These are phyloP conservation scores for Nakaseomyces kungkrabaensis DNA, from an alignment of 1,139 yeast species.

Conservation along the genomic window DNA sequence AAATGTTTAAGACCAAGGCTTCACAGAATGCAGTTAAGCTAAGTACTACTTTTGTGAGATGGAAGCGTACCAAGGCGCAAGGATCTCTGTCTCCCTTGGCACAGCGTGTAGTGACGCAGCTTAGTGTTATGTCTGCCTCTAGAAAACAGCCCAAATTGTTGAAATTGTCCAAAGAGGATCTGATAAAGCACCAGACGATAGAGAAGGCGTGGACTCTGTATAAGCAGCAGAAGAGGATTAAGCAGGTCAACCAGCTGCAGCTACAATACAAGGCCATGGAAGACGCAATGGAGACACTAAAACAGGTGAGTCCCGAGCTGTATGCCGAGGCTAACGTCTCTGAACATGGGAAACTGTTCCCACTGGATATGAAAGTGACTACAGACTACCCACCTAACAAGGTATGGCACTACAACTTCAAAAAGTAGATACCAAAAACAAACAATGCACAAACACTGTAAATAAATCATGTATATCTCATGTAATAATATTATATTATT, in stretches of 20 bases:
- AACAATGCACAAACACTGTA: background rate
- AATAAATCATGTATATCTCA: too few relatives aligned
- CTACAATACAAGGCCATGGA: constrained; percentile 58
- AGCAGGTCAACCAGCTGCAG: constrained; percentile 40
- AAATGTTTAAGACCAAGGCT: background rate
- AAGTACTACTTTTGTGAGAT: constrained; percentile 29
- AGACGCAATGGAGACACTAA: constrained; percentile 67
- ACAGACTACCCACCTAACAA: constrained; percentile 84
- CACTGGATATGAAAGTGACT: constrained; percentile 76
- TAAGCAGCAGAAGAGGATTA: constrained; percentile 40
- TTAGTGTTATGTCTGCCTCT: constrained; percentile 77
- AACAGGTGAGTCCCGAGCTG: constrained; percentile 31
- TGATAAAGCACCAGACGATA: constrained; percentile 74
- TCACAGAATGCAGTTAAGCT: background rate
- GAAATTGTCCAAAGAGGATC: constrained; percentile 69
- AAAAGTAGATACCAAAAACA: constrained; percentile 6
- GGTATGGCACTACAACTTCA: constrained; percentile 65
- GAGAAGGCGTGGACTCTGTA: constrained; percentile 72
- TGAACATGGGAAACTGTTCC: constrained; percentile 41
- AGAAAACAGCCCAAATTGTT: constrained; percentile 80
- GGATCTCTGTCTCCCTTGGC: constrained; percentile 45
- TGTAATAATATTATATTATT: too few relatives aligned
- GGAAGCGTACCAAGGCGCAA: constrained; percentile 36
- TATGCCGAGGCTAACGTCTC: constrained; percentile 30
- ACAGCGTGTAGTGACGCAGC: constrained; percentile 60